phyloP scores from a whole-genome alignment of 148 eudicot genomes.

The Talinum fruticosum region DNA sequence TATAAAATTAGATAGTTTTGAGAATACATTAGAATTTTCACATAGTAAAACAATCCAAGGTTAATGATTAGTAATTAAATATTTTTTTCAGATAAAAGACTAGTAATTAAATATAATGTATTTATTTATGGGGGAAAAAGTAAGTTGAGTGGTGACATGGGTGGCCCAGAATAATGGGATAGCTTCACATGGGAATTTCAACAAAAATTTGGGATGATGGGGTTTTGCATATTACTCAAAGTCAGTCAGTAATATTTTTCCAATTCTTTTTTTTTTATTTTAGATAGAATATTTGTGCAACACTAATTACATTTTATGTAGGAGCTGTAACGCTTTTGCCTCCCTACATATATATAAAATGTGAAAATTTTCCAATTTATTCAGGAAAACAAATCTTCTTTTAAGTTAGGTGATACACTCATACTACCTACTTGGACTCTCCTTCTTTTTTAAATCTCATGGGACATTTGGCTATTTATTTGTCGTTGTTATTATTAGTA shows the following conservation, averaged over 20 bases:
- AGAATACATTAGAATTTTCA: too few species aligned
- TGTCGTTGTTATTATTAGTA: too few species aligned
- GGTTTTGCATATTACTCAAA: neutral
- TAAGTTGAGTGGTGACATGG: neutral
- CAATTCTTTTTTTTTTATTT: too few species aligned
- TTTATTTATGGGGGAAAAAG: neutral
- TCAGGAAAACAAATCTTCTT: neutral
- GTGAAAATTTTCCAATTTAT: neutral
- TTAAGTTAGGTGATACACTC: neutral
- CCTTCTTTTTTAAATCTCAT: too few species aligned
- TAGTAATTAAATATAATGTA: neutral
- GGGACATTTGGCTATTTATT: neutral
- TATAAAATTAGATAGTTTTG: too few species aligned
- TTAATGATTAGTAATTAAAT: neutral
- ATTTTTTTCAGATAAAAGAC: too few species aligned
- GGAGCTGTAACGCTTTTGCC: conserved; percentile 1
- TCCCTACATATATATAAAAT: neutral
- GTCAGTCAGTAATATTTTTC: too few species aligned
- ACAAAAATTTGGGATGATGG: too few species aligned
- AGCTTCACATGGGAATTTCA: conserved; percentile 8
- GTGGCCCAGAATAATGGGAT: conserved; percentile 4
- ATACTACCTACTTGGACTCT: too few species aligned
- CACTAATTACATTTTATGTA: too few species aligned
- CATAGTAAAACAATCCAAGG: too few species aligned
- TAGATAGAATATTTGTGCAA: too few species aligned